phyloP scores from a whole-genome alignment of 441 rosid genomes.

The Metrosideros polymorpha region DNA sequence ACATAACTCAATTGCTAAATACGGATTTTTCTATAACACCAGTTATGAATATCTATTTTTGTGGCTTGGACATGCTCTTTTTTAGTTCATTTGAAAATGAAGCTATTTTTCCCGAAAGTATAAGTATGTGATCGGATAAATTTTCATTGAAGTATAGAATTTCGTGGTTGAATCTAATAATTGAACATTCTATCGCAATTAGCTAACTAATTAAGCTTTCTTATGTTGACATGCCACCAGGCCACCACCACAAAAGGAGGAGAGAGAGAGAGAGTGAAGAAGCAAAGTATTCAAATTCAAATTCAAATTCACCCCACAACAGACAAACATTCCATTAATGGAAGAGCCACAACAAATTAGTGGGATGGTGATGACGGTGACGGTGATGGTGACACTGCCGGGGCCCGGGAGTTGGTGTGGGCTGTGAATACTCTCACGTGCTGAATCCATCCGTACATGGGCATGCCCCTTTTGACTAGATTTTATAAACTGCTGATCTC shows the following conservation, averaged over 20 bases:
- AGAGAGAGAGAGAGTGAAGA: neutral
- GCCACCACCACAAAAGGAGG: neutral
- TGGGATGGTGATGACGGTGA: neutral
- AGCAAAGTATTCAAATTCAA: too few species aligned
- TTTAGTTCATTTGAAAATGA: neutral
- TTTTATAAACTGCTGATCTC: neutral
- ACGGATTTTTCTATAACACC: neutral
- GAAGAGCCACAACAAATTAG: neutral
- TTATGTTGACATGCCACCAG: neutral
- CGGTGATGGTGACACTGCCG: neutral
- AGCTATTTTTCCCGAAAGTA: neutral
- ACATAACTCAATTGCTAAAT: neutral
- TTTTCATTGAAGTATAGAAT: neutral
- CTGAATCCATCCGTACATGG: neutral
- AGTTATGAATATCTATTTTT: neutral
- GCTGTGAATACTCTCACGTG: neutral
- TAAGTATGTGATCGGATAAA: neutral
- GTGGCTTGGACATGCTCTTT: neutral
- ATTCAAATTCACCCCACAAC: neutral
- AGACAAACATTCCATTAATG: neutral
- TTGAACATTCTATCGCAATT: too few species aligned
- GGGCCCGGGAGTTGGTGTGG: neutral
- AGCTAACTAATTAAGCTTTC: too few species aligned
- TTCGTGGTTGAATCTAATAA: neutral
- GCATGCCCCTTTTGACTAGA: neutral